A percentile compares a stretch with the other conserved stretches of the same genome.
Conservation (phyloP, 306 rosid genomes). For the Arachis hypogaea region DNA sequence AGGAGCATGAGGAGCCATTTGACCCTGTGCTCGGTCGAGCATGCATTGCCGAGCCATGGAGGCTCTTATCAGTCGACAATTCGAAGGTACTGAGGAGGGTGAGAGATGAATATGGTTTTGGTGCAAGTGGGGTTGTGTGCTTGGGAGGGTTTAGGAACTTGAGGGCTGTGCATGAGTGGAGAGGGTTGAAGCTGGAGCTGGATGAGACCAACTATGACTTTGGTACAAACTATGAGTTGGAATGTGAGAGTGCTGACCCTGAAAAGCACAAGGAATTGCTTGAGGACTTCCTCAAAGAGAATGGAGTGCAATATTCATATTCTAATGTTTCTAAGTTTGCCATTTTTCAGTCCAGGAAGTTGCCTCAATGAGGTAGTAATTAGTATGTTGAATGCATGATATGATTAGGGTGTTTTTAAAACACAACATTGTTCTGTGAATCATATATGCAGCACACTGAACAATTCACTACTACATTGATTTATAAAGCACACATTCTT, state of each 20-base stretch:
- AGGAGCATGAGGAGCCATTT: conserved; percentile 60
- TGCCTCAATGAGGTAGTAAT: conserved; percentile 34
- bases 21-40: conserved; percentile 53
- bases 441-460: neutral
- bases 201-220: conserved; percentile 64
- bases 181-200: conserved; percentile 60
- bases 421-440: no score
- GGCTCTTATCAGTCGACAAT: conserved; percentile 36
- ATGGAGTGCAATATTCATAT: conserved; percentile 53
- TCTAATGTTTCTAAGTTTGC: conserved; percentile 53
- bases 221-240: conserved; percentile 64
- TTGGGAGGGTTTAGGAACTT: conserved; percentile 70
- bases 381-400: conserved; percentile 2
- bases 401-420: no score
- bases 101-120: conserved; percentile 44
- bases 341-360: conserved; percentile 49
- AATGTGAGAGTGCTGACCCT: conserved; percentile 58
- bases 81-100: conserved; percentile 47
- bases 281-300: conserved; percentile 43
- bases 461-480: neutral
- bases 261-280: conserved; percentile 49
- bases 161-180: conserved; percentile 56
- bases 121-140: conserved; percentile 45
- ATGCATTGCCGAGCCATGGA: conserved; percentile 64
- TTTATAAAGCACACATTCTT: neutral